Evolutionary conservation across 495 filamentous ascomycete genomes (phyloP).

Genomic region (Glutinoglossum americanum): DNA sequence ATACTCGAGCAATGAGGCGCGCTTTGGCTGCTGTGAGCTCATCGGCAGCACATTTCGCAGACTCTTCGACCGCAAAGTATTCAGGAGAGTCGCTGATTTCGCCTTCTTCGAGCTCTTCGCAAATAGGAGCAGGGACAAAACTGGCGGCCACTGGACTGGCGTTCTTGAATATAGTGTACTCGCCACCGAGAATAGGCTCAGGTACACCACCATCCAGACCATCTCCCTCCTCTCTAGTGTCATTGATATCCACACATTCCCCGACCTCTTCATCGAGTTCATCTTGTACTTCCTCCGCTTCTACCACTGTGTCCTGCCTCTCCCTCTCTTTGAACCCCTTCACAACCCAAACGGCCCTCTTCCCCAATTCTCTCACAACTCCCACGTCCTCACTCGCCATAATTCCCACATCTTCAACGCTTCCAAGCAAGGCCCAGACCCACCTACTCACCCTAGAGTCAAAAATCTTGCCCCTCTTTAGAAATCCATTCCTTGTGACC

Average conservation of each 20-base stretch:
- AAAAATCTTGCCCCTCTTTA: slow-evolving; percentile 25
- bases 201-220: not conserved
- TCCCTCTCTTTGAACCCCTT: slow-evolving; percentile 3
- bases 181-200: not conserved
- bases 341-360: slow-evolving; percentile 8
- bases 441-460: slow-evolving; percentile 29
- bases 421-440: slow-evolving; percentile 40
- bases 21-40: slow-evolving; percentile 35
- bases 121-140: not conserved
- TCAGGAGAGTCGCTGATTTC: not conserved
- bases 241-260: not conserved
- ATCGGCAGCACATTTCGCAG: not conserved
- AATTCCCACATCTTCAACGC: slow-evolving; percentile 32
- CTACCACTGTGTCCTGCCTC: not conserved
- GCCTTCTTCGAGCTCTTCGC: not conserved
- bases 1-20: slow-evolving; percentile 29
- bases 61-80: not conserved
- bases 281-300: slow-evolving; percentile 3
- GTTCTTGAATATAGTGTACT: not conserved
- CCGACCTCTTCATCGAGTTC: slow-evolving; percentile 10
- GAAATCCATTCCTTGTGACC: slow-evolving; percentile 17
- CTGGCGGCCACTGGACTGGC: not conserved
- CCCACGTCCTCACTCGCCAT: slow-evolving; percentile 34
- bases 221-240: slow-evolving; percentile 8
- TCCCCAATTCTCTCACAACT: slow-evolving; percentile 4